Evolutionary conservation across 2,329 filamentous ascomycete genomes (phyloP).

Genomic region (Aspergillus fructus): DNA sequence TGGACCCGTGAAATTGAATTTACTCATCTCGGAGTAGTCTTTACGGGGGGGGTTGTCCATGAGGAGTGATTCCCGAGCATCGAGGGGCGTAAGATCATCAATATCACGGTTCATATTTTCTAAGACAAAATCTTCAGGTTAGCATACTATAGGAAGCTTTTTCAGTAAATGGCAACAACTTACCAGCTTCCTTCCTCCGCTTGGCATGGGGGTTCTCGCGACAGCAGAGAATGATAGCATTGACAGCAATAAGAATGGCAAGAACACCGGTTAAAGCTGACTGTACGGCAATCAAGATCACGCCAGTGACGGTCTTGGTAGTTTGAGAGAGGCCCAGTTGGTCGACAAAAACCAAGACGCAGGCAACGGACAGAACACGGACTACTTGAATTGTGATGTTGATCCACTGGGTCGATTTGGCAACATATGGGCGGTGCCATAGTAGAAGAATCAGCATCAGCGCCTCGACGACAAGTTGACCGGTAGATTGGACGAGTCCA

Average conservation of each 20-base stretch:
- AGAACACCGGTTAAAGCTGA: constrained; percentile 77
- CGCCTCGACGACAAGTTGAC: constrained; percentile 77
- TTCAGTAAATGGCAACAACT: constrained; percentile 37
- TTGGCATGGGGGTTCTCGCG: constrained; percentile 88
- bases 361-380: constrained; percentile 81
- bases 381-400: constrained; percentile 90
- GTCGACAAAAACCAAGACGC: constrained; percentile 90
- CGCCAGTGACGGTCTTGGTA: constrained; percentile 88
- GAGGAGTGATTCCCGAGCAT: constrained; percentile 69
- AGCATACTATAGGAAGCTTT: neutral
- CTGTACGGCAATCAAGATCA: constrained; percentile 92
- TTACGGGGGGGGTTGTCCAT: constrained; percentile 56
- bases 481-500: constrained; percentile 75
- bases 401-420: constrained; percentile 85
- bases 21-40: constrained; percentile 38
- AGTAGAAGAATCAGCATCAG: constrained; percentile 76
- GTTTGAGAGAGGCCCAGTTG: constrained; percentile 86
- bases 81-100: constrained; percentile 81
- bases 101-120: constrained; percentile 75
- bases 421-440: constrained; percentile 83
- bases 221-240: constrained; percentile 78
- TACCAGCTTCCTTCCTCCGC: constrained; percentile 86
- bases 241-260: constrained; percentile 84
- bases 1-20: constrained; percentile 41
- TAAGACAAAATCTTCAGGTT: constrained; percentile 36